These are phyloP conservation scores for Rhododendron molle DNA, from an alignment of 148 eudicot genomes.

Conservation along the genomic window DNA sequence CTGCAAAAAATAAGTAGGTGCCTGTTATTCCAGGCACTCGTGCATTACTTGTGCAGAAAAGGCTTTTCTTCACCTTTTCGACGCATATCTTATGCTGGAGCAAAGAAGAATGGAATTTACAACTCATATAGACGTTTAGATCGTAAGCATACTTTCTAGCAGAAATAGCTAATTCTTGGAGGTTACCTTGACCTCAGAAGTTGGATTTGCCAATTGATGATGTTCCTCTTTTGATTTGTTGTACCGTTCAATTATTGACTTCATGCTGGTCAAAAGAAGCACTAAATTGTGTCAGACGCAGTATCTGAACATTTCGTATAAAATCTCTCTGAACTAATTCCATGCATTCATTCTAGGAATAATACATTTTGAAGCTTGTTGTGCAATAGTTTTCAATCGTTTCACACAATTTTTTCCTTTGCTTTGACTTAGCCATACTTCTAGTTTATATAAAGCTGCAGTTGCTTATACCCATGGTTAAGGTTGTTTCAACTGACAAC, in stretches of 20 bases:
- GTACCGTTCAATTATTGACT: slow-evolving; percentile 62
- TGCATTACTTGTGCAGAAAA: neutral
- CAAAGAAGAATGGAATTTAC: neutral
- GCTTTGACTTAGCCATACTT: neutral
- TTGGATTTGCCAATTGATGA: slow-evolving; percentile 39
- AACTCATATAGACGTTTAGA: neutral
- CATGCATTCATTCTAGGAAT: neutral
- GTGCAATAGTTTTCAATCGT: neutral
- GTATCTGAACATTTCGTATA: neutral
- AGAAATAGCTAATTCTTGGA: neutral
- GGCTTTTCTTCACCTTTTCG: neutral
- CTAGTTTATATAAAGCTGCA: neutral
- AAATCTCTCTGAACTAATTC: neutral
- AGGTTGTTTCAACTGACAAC: neutral
- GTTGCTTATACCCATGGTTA: neutral
- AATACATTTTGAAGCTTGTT: neutral
- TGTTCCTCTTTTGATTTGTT: slow-evolving; percentile 65
- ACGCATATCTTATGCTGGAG: neutral
- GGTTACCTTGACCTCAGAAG: slow-evolving; percentile 68
- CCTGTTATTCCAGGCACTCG: neutral
- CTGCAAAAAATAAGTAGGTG: neutral
- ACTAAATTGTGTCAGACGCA: slow-evolving; percentile 7
- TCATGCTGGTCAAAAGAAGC: slow-evolving; percentile 52
- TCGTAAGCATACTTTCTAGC: neutral
- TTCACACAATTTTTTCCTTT: neutral